These are phyloP conservation scores for Monilinia polystroma DNA, from an alignment of 2,329 filamentous ascomycete genomes.

Conservation along the genomic window DNA sequence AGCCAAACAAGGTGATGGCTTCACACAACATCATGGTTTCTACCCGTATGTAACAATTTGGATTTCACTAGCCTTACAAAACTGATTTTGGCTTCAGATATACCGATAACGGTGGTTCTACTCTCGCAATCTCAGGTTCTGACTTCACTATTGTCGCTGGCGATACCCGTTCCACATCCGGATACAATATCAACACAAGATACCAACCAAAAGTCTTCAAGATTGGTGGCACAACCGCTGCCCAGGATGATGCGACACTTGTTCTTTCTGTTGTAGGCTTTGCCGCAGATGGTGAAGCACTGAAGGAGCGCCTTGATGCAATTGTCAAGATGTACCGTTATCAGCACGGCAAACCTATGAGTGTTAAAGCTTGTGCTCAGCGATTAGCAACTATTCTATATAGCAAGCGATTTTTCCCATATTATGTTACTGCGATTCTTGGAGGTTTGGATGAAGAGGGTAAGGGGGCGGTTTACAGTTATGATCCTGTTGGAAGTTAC, in stretches of 20 bases:
- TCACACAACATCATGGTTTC: constrained; percentile 73
- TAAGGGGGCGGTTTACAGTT: constrained; percentile 90
- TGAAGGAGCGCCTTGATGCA: constrained; percentile 90
- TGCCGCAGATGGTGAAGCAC: constrained; percentile 87
- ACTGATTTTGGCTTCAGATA: constrained; percentile 60
- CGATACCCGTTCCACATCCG: constrained; percentile 91
- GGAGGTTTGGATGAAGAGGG: constrained; percentile 94
- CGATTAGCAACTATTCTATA: constrained; percentile 94
- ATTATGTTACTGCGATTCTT: constrained; percentile 94
- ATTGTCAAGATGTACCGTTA: constrained; percentile 99
- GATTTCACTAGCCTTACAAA: not conserved
- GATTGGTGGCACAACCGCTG: constrained; percentile 86
- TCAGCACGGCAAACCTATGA: constrained; percentile 96
- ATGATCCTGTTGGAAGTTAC: constrained; percentile 97
- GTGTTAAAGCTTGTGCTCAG: constrained; percentile 90
- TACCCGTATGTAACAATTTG: constrained; percentile 70
- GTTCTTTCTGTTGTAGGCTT: constrained; percentile 94
- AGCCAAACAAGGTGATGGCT: constrained; percentile 52
- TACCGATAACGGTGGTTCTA: constrained; percentile 96
- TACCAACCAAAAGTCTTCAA: constrained; percentile 95
- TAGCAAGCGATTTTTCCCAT: constrained; percentile 97
- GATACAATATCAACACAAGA: constrained; percentile 98
- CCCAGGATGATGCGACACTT: constrained; percentile 81
- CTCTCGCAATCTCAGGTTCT: constrained; percentile 87
- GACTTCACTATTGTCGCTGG: constrained; percentile 97